phyloP scores from a whole-genome alignment of 2,329 filamentous ascomycete species.

The Cryphonectria japonica region DNA sequence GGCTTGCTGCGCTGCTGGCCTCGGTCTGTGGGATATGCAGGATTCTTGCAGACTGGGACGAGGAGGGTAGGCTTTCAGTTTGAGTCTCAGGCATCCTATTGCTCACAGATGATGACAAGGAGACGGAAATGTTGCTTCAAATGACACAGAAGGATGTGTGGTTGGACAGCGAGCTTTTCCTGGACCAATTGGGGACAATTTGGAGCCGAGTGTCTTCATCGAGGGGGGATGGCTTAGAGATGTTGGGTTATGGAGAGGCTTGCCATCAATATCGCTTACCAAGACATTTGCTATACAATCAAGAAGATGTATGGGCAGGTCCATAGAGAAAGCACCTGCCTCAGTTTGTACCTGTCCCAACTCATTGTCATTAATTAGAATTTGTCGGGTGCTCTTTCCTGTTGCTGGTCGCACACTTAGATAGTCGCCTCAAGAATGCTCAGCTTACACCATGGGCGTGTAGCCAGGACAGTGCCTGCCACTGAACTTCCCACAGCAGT shows the following conservation, averaged over 20 bases:
- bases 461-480: background rate
- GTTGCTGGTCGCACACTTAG: background rate
- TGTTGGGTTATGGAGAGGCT: background rate
- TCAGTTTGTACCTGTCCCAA: background rate
- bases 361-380: background rate
- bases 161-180: background rate
- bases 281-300: background rate
- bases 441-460: background rate
- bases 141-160: background rate
- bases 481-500: background rate
- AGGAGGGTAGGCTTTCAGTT: background rate
- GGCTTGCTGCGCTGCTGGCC: slow-evolving; percentile 30
- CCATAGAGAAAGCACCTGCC: background rate
- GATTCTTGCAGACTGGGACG: slow-evolving; percentile 15
- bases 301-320: background rate
- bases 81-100: background rate
- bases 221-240: background rate
- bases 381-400: background rate
- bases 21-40: background rate
- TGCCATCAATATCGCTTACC: background rate
- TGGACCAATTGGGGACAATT: background rate
- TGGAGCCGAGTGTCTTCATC: background rate
- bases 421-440: background rate
- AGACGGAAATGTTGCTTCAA: background rate
- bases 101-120: background rate